Base-by-base conservation (phyloP, 306 rosid genomes). In the Castanea mollissima region DNA sequence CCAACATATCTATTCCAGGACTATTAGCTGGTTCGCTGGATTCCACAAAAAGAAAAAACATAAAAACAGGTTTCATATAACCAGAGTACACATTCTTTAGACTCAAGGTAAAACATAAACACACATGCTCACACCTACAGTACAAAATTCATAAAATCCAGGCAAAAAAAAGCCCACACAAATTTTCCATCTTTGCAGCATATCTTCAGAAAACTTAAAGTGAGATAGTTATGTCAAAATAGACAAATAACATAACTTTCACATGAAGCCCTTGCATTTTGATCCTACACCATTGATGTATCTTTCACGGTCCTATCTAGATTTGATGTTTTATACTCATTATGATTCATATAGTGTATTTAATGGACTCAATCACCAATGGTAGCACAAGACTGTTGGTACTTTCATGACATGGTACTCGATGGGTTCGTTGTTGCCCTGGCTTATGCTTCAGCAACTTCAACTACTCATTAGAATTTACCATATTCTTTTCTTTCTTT, bases 21-120 rank as follows among this genome's bases (percentile, higher is more conserved):
- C 81, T 56, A 82, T 88, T 88, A 73, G 83, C 83, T 3, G 83
- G 56, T 80, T 79, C 98, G 75, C 99, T 95, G 97, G 63, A 82
- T 80, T 69, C 72, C 74, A 83, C 23, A 85, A 78, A 84, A 59
- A 49, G 4, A 49, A 74, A 29, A 54, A 84, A 74, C 11, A 59
- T 41, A 41, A 74, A 34, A 54, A 87, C 73, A 7, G 4, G 15
- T 14, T 75, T 34, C 62, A 67, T 8, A 65, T 79, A 78, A 19
- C 71, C 51, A 49, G 21, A 80, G 56, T 52, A 9, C 6, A 57
- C 55, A 81, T 58, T 56, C 52, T 81, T 20, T 71, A 67, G 55
- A 57, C 73, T 7, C 72, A 72, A 64, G 75, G 18, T 71, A 69
- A 19, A 81, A 62, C 52, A 14, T 73, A 64, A 56, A 23, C 68